Evolutionary conservation across 192 early-diverging fungal genomes (phyloP), one percentile per base, ranked within the genome.

Genomic region (Coemansia sp.): DNA sequence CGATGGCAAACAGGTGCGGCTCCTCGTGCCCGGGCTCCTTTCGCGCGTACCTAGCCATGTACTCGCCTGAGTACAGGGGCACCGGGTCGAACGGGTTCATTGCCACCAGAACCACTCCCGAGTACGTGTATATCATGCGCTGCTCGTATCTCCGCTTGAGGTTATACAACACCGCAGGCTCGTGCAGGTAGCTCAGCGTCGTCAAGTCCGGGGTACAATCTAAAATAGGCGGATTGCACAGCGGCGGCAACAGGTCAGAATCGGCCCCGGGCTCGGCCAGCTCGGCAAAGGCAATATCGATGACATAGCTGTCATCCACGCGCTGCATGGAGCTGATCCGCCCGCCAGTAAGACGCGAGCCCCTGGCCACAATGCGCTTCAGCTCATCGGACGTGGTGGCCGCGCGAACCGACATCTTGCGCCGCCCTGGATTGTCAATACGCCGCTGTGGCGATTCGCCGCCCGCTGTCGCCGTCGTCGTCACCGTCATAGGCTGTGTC

Each of bases 1-100:
- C 95, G 70, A 99, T 95, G 5, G 97, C 95, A 86, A 98, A 99
- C 85, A 99, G 86, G 73, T 99, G 97, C n/a, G 97, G 97, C 60
- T 93, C 92, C 18, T 50, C 65, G 35, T 57, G 60, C 23, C 51
- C 57, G 18, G 59, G 86, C 59, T 95, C 91, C 24, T 91, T 92
- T 57, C 93, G 86, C 16, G 94, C 92, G 60, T 99, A 96, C 18
- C 89, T 87, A 20, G 91, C 87, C 64, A 98, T 94, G 65, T 93
- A 89, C 63, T 95, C 92, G 33, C 87, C 85, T 9, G 91, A 87
- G 82, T 99, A 99, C 26, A 98, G 76, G 9, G 85, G 69, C 51
- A 99, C 85, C 18, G 88, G 76, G 45, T 86, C 84, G 76, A 97
- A 99, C 3, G 97, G 97, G 66, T 99, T 99, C 83, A 94, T 93